A percentile compares a stretch with the other conserved stretches of the same genome.
Evolutionary conservation across 1,284 basidiomycete species (phyloP).

Genomic region (Schizopora paradoxa): DNA sequence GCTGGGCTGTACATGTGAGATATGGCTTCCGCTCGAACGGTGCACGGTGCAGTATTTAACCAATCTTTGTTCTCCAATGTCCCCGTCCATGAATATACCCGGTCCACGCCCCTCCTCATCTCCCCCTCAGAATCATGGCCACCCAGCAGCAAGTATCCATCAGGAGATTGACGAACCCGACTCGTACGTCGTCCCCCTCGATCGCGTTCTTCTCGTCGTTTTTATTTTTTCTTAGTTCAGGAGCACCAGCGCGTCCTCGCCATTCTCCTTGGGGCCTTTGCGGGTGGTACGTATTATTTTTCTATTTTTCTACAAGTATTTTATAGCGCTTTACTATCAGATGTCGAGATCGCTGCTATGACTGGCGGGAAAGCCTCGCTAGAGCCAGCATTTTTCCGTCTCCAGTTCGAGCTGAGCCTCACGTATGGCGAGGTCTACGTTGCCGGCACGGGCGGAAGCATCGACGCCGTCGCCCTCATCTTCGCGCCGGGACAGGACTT

Average conservation of each 20-base stretch:
- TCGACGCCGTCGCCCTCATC: constrained; percentile 13
- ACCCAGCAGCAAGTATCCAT: constrained; percentile 8
- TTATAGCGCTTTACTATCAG: neutral
- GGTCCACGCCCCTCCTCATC: constrained; percentile 1
- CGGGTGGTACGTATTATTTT: constrained; percentile 9
- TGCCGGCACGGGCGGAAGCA: constrained; percentile 8
- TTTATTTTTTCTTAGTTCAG: constrained; percentile 6
- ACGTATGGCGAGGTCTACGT: constrained; percentile 14
- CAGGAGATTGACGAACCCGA: constrained; percentile 4
- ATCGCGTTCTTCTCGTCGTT: neutral
- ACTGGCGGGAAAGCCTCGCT: constrained; percentile 11
- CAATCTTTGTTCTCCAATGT: constrained; percentile 1
- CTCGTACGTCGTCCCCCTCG: constrained; percentile 2
- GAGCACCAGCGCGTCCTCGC: constrained; percentile 11
- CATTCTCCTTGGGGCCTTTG: constrained; percentile 10
- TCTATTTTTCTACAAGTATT: neutral
- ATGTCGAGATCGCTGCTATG: constrained; percentile 13
- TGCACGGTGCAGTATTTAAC: constrained; percentile 5
- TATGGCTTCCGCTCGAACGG: neutral
- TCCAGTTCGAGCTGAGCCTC: constrained; percentile 13
- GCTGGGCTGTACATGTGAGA: too few relatives aligned
- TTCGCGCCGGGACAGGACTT: constrained; percentile 15
- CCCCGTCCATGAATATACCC: neutral
- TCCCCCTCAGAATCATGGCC: constrained; percentile 11
- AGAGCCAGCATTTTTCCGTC: constrained; percentile 14